Evolutionary conservation across 208 protist species (phyloP).

Genomic region (Acanthamoeba castellanii): DNA sequence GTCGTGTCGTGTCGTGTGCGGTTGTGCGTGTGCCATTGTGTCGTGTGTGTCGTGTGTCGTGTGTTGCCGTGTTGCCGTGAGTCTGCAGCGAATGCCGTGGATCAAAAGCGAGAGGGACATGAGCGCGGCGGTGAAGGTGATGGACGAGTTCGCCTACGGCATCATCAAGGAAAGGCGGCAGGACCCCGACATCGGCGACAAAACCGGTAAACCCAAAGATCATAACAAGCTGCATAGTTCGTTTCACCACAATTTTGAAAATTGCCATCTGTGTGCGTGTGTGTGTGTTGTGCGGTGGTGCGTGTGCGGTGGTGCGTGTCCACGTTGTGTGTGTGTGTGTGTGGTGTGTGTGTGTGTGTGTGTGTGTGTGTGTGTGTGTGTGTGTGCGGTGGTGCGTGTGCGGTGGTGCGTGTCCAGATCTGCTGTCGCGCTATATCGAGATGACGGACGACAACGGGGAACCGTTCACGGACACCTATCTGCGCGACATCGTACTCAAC

Average conservation of each 20-base stretch:
- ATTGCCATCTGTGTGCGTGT: not conserved
- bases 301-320: too few species aligned
- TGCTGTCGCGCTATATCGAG: slow-evolving; percentile 32
- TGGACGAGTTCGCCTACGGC: slow-evolving; percentile 62
- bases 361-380: too few species aligned
- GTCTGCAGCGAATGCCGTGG: slow-evolving; percentile 42
- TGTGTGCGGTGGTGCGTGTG: too few species aligned
- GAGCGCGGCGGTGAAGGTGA: not conserved
- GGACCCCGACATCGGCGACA: not conserved
- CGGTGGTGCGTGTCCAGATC: slow-evolving; percentile 38
- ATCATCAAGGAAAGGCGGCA: slow-evolving; percentile 49
- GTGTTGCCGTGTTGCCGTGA: too few species aligned
- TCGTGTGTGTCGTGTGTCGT: not conserved
- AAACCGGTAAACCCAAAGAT: not conserved
- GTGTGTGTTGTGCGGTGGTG: too few species aligned
- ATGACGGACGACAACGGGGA: slow-evolving; percentile 62
- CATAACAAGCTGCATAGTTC: not conserved
- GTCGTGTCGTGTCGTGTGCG: too few species aligned
- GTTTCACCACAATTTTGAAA: not conserved
- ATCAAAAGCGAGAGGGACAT: slow-evolving; percentile 11
- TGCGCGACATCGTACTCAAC: slow-evolving; percentile 65
- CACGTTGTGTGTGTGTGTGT: not conserved
- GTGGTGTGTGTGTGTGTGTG: not conserved
- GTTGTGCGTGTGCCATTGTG: not conserved
- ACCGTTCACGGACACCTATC: slow-evolving; percentile 68